Evolutionary conservation across 1,139 yeast species (phyloP), one percentile per base, ranked within the genome.

Genomic region (Taphrina pruni): DNA sequence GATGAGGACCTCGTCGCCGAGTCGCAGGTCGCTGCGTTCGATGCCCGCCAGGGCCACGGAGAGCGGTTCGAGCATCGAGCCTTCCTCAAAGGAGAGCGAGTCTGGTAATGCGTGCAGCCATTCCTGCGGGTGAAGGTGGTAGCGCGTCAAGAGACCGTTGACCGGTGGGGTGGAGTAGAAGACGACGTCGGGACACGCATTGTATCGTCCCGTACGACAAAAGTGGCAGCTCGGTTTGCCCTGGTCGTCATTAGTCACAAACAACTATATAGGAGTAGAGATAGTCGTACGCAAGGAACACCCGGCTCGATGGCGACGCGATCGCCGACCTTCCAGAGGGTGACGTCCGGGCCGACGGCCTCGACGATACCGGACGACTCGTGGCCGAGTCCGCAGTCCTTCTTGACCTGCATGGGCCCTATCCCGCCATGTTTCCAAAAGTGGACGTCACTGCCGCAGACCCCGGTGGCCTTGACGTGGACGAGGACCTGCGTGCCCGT

Each of bases 21-120:
- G 86, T 57, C 80, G 82, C 69, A 89, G 81, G 43, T 83, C 83
- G n/a, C 89, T 90, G 70, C 86, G 82, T 77, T 87, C 88, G 71
- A 87, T 83, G 4, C 94, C 94, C 75, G 90, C 96, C 11, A 92
- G 90, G 51, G 90, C 97, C 60, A 92, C 97, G 38, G 90, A 83
- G 75, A 91, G 81, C 50, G 97, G 97, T 80, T 92, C 97, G 51
- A 89, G 89, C 77, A 91, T 79, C 0, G 97, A 97, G 72, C 97
- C 97, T 79, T 89, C 88, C 77, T 90, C 97, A 72, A 88, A 85
- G 4, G 89, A 71, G 69, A 90, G 88, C 72, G 84, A 82, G 54
- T 86, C 88, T 35, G 94, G 96, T 71, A 90, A 81, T 77, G 87
- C 87, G 74, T 86, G 88, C 77, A 89, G 84, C 78, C 88, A 88